phyloP scores from a whole-genome alignment of 768 basidiomycete genomes.

The Ramaria sp. region DNA sequence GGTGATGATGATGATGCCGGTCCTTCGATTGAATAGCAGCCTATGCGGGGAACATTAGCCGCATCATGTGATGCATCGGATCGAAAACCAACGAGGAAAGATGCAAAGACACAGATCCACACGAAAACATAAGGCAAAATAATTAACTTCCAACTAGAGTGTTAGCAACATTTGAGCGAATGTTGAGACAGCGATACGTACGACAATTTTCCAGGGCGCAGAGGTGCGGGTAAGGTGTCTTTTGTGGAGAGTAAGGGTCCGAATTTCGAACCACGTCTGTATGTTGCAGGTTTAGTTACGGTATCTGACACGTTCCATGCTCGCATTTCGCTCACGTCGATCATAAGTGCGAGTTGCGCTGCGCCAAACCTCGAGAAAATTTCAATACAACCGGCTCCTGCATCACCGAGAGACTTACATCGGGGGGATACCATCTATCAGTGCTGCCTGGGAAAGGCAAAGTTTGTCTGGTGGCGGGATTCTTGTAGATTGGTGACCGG shows the following conservation, averaged over 20 bases:
- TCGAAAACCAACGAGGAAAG: background rate
- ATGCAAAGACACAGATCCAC: background rate
- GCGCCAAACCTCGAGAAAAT: background rate
- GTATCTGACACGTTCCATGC: background rate
- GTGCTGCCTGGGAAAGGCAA: background rate
- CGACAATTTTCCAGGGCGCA: background rate
- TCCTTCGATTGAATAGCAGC: background rate
- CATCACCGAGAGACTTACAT: background rate
- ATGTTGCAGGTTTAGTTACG: background rate
- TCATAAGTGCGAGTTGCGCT: background rate
- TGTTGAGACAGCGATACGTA: background rate
- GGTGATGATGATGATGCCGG: background rate
- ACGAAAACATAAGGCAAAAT: background rate
- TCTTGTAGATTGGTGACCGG: background rate
- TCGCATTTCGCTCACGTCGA: background rate
- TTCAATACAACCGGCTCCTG: background rate
- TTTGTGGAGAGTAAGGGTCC: background rate
- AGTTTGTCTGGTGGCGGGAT: background rate
- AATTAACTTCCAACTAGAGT: background rate
- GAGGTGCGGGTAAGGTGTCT: background rate
- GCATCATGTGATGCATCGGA: background rate
- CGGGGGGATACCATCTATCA: background rate
- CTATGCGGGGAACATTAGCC: background rate
- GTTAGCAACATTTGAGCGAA: too few species aligned
- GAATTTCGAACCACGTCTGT: background rate